Evolutionary conservation across 2,329 filamentous ascomycete genomes (phyloP).

Genomic region (Phialophora chinensis): DNA sequence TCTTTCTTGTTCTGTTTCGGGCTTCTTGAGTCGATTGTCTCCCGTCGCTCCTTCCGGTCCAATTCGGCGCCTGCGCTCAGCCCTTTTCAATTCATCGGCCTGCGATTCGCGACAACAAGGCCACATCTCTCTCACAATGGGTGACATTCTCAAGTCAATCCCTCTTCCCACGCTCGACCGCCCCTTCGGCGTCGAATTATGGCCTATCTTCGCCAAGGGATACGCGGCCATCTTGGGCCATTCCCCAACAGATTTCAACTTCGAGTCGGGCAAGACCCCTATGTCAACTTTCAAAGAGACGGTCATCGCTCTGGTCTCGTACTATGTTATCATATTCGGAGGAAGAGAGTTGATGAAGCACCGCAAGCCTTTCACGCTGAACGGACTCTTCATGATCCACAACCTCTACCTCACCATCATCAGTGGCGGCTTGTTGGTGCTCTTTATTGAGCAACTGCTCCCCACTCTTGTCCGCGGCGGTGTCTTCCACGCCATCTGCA

Average conservation of each 20-base stretch:
- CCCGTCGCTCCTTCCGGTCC: constrained; percentile 42
- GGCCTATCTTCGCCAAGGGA: constrained; percentile 91
- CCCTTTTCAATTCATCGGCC: constrained; percentile 25
- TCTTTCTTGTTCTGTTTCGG: constrained; percentile 5
- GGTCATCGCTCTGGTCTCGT: constrained; percentile 77
- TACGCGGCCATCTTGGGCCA: constrained; percentile 80
- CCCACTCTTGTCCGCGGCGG: constrained; percentile 80
- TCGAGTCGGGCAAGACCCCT: constrained; percentile 79
- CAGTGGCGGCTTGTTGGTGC: constrained; percentile 76
- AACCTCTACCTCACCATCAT: constrained; percentile 92
- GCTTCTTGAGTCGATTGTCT: constrained; percentile 26
- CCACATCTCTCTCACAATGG: constrained; percentile 24
- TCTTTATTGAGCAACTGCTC: constrained; percentile 90
- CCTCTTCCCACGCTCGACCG: constrained; percentile 83
- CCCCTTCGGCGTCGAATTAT: constrained; percentile 88
- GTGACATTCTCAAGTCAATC: constrained; percentile 36
- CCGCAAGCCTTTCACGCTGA: constrained; percentile 83
- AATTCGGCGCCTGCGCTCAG: constrained; percentile 29
- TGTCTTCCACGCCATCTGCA: constrained; percentile 86
- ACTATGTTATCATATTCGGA: constrained; percentile 93
- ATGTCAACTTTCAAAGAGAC: constrained; percentile 90
- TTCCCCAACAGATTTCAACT: constrained; percentile 83
- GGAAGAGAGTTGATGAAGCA: constrained; percentile 92
- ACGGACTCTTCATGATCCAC: constrained; percentile 89
- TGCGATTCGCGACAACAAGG: constrained; percentile 13